Conservation (phyloP, 257 asterid species). For the Penstemon davidsonii region DNA sequence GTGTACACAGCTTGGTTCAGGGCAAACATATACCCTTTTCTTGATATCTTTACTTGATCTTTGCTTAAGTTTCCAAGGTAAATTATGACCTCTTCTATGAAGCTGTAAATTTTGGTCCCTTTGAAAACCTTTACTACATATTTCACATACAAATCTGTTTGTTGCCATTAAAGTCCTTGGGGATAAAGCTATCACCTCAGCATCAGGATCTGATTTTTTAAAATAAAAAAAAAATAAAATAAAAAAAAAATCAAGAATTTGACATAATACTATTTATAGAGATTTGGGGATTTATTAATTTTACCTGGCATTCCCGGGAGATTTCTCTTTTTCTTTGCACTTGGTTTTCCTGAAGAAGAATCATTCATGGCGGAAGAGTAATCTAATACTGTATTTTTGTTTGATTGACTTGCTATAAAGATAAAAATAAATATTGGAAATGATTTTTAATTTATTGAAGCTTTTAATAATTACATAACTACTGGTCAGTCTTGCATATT, state of each 20-base stretch:
- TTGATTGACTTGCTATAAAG: conserved; percentile 15
- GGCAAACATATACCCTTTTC: conserved; percentile 66
- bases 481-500: conserved; percentile 26
- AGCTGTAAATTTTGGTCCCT: conserved; percentile 73
- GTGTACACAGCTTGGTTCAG: conserved; percentile 58
- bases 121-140: conserved; percentile 62
- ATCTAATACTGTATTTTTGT: conserved; percentile 1
- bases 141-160: conserved; percentile 65
- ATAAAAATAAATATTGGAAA: not conserved
- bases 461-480: conserved; percentile 5
- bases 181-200: conserved; percentile 63
- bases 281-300: not conserved
- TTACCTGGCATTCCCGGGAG: conserved; percentile 97
- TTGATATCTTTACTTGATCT: conserved; percentile 52
- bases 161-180: conserved; percentile 58
- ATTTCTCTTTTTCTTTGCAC: conserved; percentile 70
- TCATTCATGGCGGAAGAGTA: conserved; percentile 48
- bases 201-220: conserved; percentile 34
- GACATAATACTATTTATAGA: not conserved
- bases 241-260: not conserved
- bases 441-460: not conserved
- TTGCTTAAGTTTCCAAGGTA: conserved; percentile 67
- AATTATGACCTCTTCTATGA: conserved; percentile 65
- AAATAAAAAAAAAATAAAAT: not conserved
- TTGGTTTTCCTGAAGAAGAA: conserved; percentile 46